Base-by-base conservation (phyloP, 1,139 yeast genomes). In the Candida glucosophila region DNA sequence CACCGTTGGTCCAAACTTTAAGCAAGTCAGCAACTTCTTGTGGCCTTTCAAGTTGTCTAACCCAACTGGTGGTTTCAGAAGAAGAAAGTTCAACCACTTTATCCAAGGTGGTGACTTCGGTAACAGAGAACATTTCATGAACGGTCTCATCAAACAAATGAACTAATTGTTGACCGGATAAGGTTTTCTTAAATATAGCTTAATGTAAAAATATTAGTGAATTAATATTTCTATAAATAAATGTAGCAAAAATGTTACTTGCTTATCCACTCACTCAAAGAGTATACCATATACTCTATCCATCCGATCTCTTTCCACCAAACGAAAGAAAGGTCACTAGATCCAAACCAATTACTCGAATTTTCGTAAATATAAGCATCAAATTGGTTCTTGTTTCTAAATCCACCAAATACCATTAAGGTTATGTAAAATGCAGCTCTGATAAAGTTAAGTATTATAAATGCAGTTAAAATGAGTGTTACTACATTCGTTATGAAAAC, bases 21-120 rank as follows among this genome's bases (percentile, higher is more conserved):
- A 90, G 78, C 97, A 90, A 76, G 98, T 86, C 54, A 82, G 85
- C 86, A 90, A 90, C 96, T 90, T 90, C 77, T 76, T 90, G 72
- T 90, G 97, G 96, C 98, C 98, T 71, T 90, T 90, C 95, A 82
- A 88, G 78, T 81, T 90, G 62, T 86, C 97, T 55, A 86, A 85
- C 80, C 98, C 98, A 64, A 77, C 77, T 64, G 98, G 98, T 67
- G 98, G 98, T 67, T 90, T 95, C 97, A 94, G 96, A 73, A 83
- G 86, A 47, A 86, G 97, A 81, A 90, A 90, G 79, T 90, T 90
- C 95, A 80, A 79, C 77, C 98, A 90, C 75, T 90, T 83, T 66
- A 83, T 90, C 77, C 96, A 88, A 76, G 97, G 98, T 75, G 98
- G 98, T 77, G 82, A 95, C 72, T 76, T 88, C 66, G 98, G 98